Evolutionary conservation across 2,329 filamentous ascomycete genomes (phyloP).

Genomic region (Cladorrhinum sp.): DNA sequence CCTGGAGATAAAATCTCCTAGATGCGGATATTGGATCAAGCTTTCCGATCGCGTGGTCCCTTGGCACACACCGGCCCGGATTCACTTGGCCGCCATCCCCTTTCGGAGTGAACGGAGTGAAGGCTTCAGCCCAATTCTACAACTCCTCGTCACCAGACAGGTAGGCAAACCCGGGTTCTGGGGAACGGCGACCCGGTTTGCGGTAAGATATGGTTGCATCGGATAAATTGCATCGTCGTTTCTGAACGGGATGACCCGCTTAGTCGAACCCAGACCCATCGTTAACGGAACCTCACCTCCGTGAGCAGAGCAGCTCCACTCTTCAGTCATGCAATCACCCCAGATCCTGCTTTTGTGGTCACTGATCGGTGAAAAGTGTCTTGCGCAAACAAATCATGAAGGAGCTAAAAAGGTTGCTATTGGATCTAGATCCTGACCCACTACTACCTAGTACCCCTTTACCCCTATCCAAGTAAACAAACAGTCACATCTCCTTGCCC

Average conservation of each 20-base stretch:
- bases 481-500: conserved; percentile 14
- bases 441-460: not conserved
- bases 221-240: conserved; percentile 4
- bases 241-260: conserved; percentile 5
- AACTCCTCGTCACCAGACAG: not conserved
- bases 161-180: not conserved
- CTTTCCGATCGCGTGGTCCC: not conserved
- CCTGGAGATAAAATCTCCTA: not conserved
- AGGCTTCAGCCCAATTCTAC: not conserved
- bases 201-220: conserved; percentile 3
- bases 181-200: conserved; percentile 5
- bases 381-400: no score
- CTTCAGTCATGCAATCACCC: not conserved
- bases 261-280: not conserved
- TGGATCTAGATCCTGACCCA: not conserved
- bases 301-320: not conserved
- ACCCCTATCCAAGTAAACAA: not conserved
- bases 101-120: not conserved
- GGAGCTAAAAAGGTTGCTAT: not conserved
- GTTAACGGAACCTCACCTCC: conserved; percentile 4
- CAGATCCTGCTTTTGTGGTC: not conserved
- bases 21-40: not conserved
- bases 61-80: conserved; percentile 2
- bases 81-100: conserved; percentile 1
- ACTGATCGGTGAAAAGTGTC: no score